Conservation (phyloP, 768 basidiomycete species). For the Termitomyces sp. region DNA sequence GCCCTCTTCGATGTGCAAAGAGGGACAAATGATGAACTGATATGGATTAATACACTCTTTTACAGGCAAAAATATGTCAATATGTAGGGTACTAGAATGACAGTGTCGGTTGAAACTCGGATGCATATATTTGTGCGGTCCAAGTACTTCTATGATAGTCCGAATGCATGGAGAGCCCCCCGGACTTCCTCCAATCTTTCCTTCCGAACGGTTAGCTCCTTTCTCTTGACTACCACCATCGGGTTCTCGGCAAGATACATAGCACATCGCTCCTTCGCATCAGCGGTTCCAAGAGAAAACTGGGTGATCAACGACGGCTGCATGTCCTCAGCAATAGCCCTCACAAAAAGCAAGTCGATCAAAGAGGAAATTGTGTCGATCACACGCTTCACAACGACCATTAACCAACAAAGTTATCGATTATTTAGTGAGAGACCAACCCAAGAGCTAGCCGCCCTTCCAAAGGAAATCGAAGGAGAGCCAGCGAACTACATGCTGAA, state of each 20-base stretch:
- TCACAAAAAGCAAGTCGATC: constrained; percentile 30
- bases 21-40: too few species aligned
- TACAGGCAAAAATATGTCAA: too few species aligned
- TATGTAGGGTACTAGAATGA: too few species aligned
- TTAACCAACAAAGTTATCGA: not conserved
- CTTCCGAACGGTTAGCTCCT: constrained; percentile 28
- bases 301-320: constrained; percentile 31
- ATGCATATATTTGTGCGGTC: not conserved
- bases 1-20: too few species aligned
- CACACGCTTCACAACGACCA: constrained; percentile 29
- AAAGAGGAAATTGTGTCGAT: constrained; percentile 39
- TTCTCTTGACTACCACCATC: constrained; percentile 27
- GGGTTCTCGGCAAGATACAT: constrained; percentile 47
- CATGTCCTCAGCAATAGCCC: constrained; percentile 24
- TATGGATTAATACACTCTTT: too few species aligned
- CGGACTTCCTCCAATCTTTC: constrained; percentile 36
- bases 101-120: too few species aligned
- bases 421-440: constrained; percentile 14
- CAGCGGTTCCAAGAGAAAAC: constrained; percentile 30
- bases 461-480: constrained; percentile 26
- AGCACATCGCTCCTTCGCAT: constrained; percentile 32
- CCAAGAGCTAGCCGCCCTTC: constrained; percentile 24
- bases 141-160: constrained; percentile 9
- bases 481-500: constrained; percentile 34
- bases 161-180: constrained; percentile 28